Percentiles rank a stretch among this genome's conserved stretches.
Conservation (phyloP, 176 grass and related monocot genomes). For the Oryza officinalis region DNA sequence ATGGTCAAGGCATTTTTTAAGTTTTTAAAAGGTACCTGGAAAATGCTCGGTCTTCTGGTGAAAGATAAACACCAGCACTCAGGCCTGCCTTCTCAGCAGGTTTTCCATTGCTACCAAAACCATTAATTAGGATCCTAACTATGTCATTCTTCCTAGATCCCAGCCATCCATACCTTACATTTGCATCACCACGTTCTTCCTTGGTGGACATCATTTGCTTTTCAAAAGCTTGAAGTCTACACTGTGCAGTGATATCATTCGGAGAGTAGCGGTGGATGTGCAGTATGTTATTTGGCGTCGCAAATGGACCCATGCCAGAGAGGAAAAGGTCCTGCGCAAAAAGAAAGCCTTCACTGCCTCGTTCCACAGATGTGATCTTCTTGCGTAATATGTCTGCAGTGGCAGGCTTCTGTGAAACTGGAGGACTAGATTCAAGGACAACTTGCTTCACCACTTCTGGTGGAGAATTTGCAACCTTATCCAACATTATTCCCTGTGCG, state of each 20-base stretch:
- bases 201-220: conserved; percentile 59
- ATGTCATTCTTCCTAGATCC: conserved; percentile 75
- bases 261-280: conserved; percentile 68
- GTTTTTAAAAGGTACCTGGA: conserved; percentile 52
- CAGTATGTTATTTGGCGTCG: conserved; percentile 53
- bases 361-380: conserved; percentile 69
- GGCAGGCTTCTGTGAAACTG: conserved; percentile 35
- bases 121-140: conserved; percentile 73
- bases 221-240: conserved; percentile 74
- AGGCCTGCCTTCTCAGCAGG: conserved; percentile 47
- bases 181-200: conserved; percentile 59
- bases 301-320: conserved; percentile 77
- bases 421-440: conserved; percentile 53
- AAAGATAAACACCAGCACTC: conserved; percentile 60
- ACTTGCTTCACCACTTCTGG: conserved; percentile 66
- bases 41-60: conserved; percentile 72
- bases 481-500: conserved; percentile 39
- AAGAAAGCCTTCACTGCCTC: conserved; percentile 53
- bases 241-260: conserved; percentile 60
- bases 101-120: conserved; percentile 56
- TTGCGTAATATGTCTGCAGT: conserved; percentile 56
- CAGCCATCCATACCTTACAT: conserved; percentile 73
- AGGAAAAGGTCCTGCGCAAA: conserved; percentile 64
- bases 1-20: conserved; percentile 5
- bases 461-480: conserved; percentile 42